Percentiles rank a stretch among this genome's conserved stretches.
phyloP scores from a whole-genome alignment of 2,329 filamentous ascomycete species.

The Alternaria atra region DNA sequence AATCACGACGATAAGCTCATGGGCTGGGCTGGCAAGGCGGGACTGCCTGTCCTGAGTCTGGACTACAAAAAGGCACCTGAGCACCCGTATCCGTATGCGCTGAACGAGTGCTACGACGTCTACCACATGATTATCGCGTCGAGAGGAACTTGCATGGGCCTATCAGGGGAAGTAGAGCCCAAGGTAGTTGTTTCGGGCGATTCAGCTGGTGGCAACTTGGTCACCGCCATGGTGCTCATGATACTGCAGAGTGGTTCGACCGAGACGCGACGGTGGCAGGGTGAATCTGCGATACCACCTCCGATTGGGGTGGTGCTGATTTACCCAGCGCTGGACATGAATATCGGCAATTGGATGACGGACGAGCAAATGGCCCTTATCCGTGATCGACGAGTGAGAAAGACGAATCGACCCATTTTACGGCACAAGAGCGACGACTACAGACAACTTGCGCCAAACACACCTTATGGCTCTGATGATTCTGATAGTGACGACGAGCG shows the following conservation, averaged over 20 bases:
- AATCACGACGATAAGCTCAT: slow-evolving; percentile 94
- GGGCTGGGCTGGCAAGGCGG: slow-evolving; percentile 88
- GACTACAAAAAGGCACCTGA: slow-evolving; percentile 92
- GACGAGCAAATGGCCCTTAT: slow-evolving; percentile 97
- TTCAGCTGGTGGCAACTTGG: slow-evolving; percentile 83
- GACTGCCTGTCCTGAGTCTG: slow-evolving; percentile 86
- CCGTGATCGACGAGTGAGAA: slow-evolving; percentile 78
- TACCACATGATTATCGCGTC: slow-evolving; percentile 78
- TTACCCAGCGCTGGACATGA: slow-evolving; percentile 94
- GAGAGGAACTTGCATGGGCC: slow-evolving; percentile 76
- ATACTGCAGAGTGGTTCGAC: slow-evolving; percentile 77
- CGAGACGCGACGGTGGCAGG: slow-evolving; percentile 64
- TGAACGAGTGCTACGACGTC: slow-evolving; percentile 88
- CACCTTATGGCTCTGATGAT: slow-evolving; percentile 81
- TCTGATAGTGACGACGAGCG: slow-evolving; percentile 62
- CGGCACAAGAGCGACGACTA: slow-evolving; percentile 90
- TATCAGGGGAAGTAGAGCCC: slow-evolving; percentile 72
- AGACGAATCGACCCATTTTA: slow-evolving; percentile 80
- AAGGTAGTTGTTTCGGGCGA: slow-evolving; percentile 79
- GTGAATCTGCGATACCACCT: slow-evolving; percentile 69
- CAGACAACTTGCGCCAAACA: slow-evolving; percentile 79
- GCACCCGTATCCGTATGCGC: slow-evolving; percentile 82
- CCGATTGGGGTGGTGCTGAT: slow-evolving; percentile 85
- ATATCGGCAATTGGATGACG: slow-evolving; percentile 98
- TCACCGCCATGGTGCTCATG: slow-evolving; percentile 85